Base-by-base conservation (phyloP, 768 basidiomycete species). In the Tephrocybe sp. region DNA sequence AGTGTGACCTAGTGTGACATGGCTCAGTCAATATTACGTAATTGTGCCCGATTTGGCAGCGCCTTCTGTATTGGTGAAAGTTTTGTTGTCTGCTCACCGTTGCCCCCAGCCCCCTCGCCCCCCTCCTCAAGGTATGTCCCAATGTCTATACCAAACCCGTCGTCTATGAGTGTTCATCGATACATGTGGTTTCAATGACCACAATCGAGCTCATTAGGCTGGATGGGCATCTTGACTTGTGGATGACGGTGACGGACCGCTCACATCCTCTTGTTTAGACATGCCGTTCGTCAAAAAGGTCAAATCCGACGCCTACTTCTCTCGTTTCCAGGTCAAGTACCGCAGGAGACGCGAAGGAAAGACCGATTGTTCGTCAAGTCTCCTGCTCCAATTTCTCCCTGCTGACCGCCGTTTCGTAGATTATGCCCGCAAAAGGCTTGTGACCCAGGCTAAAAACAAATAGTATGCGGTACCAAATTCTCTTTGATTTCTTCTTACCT, bases 381-480 rank as follows among this genome's bases (percentile, higher is more conserved):
- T 4, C 33, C 18, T 19, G 5, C 40, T 13, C 13, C 44, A 37
- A 21, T n/a, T 27, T n/a, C 16, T 27, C 29, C 31, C 59, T 18
- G 61, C 23, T 56, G 27, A 53, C 56, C 47, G 45, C 9, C 11
- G n/a, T 46, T 30, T 45, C 25, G 9, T 57, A 93, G 91, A 98
- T 82, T 97, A 98, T 63, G 97, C 97, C 57, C 91, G 97, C 60
- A 97, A 97, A 77, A 86, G 94, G 59, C 83, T 99, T 47, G 84
- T 98, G 57, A 84, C 91, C 52, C 97, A 99, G 80, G 94, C 97
- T 52, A 99, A 99, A 82, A 98, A 97, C 85, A 98, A 98, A 79
- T 98, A 97, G 87, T 88, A 66, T 13, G 9, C 9, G 0, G 6
- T 18, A 21, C 21, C 30, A 8, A 7, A 8, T 13, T 25, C 12